Evolutionary conservation across 78 protist genomes (phyloP).

Genomic region (Monosiga brevicollis): DNA sequence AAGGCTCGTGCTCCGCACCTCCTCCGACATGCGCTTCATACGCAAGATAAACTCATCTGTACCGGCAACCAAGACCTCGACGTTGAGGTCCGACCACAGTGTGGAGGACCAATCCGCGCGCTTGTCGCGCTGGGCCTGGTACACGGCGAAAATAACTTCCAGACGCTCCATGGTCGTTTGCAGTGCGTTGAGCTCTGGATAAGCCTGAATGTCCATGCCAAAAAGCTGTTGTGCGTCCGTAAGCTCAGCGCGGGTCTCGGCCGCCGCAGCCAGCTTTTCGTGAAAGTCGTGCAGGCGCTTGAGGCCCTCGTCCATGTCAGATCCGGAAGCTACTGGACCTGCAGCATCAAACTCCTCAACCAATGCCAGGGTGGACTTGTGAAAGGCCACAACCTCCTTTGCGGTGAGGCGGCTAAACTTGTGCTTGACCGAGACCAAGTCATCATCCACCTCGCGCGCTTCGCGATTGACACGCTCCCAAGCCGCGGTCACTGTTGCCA

Average conservation of each 20-base stretch:
- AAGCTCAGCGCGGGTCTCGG: constrained; percentile 28
- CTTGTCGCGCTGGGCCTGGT: constrained; percentile 12
- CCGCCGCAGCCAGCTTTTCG: not conserved
- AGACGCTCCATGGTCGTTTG: constrained; percentile 18
- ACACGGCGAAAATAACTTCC: constrained; percentile 30
- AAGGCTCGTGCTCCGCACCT: constrained; percentile 1
- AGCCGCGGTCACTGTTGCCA: not conserved
- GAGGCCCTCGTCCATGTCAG: constrained; percentile 43
- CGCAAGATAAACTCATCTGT: constrained; percentile 9
- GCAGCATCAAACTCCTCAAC: constrained; percentile 14
- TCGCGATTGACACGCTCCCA: constrained; percentile 19
- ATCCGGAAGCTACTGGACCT: constrained; percentile 9
- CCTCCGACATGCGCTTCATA: constrained; percentile 17
- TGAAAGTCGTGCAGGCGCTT: constrained; percentile 29
- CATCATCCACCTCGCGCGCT: constrained; percentile 16
- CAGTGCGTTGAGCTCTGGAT: constrained; percentile 36
- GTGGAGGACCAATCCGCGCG: constrained; percentile 39
- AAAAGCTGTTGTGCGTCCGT: constrained; percentile 56
- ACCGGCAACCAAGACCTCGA: constrained; percentile 35
- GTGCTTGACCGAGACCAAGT: constrained; percentile 25
- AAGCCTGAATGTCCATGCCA: constrained; percentile 36
- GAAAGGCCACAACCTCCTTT: constrained; percentile 28
- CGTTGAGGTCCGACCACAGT: constrained; percentile 61
- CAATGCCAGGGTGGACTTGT: not conserved
- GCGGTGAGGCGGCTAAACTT: constrained; percentile 46